Evolutionary conservation across 306 rosid species (phyloP), one percentile per base, ranked within the genome.

Genomic region (Cucumis cinereus): DNA sequence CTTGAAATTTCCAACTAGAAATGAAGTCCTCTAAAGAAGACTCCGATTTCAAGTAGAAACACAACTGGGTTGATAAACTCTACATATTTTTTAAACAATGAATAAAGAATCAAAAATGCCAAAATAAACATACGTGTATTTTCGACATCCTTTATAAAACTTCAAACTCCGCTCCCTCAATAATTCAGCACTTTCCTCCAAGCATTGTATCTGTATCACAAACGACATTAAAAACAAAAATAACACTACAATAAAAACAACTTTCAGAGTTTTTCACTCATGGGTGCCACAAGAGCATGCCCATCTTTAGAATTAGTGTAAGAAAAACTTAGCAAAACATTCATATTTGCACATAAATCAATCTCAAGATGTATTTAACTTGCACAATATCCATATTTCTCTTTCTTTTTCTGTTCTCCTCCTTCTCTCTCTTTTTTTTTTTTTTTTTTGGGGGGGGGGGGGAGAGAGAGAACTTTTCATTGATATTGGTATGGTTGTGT

Each of bases 151-250:
- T 89, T 95, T 95, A 87, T 87, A 89, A 84, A 95, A 95, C 81
- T 79, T 95, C 73, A 92, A 86, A 79, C 98, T 87, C 85, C 99
- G 90, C 78, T 95, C 99, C 84, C 99, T 83, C 85, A 95, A 81
- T 67, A 93, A 89, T 78, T 95, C 99, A 8, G 98, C 96, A 87
- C 96, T 86, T 81, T 95, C 99, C 93, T 95, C 99, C 96, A 95
- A 79, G 89, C 96, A 40, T 70, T 90, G 99, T 69, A 95, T 95
- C 99, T 95, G 97, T 78, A 79, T 77, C 76, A 77, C 73, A 80
- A 85, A 86, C 54, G 20, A 40, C 74, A 81, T 80, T 59, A 77
- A 72, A 40, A 61, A 77, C 53, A 22, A 28, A 28, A 77, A 11
- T 38, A 62, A 30, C 66, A 55, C 45, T 22, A 77, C n/a, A 60